phyloP scores from a whole-genome alignment of 106 monocot genomes.

The Dendrobium catenatum region DNA sequence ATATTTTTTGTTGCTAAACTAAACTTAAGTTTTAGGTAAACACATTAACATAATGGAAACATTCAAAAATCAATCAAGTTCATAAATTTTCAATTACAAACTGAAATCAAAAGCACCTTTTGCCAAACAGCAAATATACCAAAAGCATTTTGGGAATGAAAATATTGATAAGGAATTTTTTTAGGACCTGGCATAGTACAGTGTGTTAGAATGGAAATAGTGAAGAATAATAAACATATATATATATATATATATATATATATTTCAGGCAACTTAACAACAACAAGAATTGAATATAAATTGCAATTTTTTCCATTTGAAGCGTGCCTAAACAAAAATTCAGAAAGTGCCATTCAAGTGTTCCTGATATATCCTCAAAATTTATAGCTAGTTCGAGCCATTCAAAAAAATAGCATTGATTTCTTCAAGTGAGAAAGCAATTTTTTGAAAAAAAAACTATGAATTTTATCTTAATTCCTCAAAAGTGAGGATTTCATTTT shows the following conservation, averaged over 20 bases:
- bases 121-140: not conserved
- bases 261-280: not conserved
- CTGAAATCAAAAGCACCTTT: not conserved
- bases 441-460: not conserved
- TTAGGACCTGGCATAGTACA: not conserved
- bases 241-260: not conserved
- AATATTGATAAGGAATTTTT: not conserved
- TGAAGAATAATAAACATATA: not conserved
- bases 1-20: not conserved
- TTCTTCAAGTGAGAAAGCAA: not conserved
- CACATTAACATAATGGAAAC: not conserved
- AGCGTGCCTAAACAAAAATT: not conserved
- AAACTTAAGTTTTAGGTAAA: not conserved
- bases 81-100: not conserved
- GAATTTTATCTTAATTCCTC: not conserved
- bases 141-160: not conserved
- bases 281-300: not conserved
- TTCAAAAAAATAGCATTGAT: not conserved
- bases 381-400: not conserved
- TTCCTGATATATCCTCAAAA: not conserved
- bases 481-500: not conserved
- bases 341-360: not conserved
- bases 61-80: conserved; percentile 1
- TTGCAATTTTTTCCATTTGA: not conserved
- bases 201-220: not conserved